Percentiles rank a stretch among this genome's conserved stretches.
Conservation (phyloP, 441 rosid genomes). For the Jatropha podagrica region DNA sequence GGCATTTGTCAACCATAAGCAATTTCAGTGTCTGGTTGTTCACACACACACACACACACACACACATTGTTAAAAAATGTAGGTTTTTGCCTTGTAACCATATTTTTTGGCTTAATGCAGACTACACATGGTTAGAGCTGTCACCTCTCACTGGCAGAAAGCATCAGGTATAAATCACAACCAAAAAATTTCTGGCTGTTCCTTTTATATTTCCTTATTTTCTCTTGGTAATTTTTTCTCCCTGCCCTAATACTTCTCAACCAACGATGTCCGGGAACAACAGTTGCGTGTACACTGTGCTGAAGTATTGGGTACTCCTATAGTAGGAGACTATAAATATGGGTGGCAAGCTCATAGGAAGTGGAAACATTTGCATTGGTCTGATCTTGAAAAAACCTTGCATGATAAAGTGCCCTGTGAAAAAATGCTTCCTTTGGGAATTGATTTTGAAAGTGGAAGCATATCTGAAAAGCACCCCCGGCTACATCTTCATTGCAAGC, state of each 20-base stretch:
- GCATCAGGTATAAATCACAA: slow-evolving; percentile 68
- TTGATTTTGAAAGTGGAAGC: slow-evolving; percentile 72
- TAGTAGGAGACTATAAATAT: slow-evolving; percentile 89
- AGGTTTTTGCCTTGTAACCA: background rate
- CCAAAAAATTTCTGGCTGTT: slow-evolving; percentile 9
- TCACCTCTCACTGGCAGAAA: slow-evolving; percentile 93
- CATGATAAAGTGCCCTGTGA: slow-evolving; percentile 22
- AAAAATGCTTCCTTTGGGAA: slow-evolving; percentile 51
- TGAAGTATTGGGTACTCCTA: slow-evolving; percentile 86
- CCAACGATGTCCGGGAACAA: slow-evolving; percentile 16
- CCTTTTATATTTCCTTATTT: background rate
- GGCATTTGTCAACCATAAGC: background rate
- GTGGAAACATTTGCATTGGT: slow-evolving; percentile 34
- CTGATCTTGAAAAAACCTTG: slow-evolving; percentile 23
- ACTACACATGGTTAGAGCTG: slow-evolving; percentile 87
- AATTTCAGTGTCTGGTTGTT: background rate
- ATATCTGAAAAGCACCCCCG: slow-evolving; percentile 62
- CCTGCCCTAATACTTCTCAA: background rate
- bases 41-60: too few species aligned
- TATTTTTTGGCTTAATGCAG: slow-evolving; percentile 37
- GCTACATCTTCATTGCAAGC: slow-evolving; percentile 89
- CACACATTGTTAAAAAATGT: background rate
- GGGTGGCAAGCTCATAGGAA: slow-evolving; percentile 83
- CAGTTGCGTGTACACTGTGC: slow-evolving; percentile 98
- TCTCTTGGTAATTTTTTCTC: background rate